A percentile compares a stretch with the other conserved stretches of the same genome.
These are phyloP conservation scores for Aureobasidium mangrovei DNA, from an alignment of 2,329 filamentous ascomycete genomes.

Conservation along the genomic window DNA sequence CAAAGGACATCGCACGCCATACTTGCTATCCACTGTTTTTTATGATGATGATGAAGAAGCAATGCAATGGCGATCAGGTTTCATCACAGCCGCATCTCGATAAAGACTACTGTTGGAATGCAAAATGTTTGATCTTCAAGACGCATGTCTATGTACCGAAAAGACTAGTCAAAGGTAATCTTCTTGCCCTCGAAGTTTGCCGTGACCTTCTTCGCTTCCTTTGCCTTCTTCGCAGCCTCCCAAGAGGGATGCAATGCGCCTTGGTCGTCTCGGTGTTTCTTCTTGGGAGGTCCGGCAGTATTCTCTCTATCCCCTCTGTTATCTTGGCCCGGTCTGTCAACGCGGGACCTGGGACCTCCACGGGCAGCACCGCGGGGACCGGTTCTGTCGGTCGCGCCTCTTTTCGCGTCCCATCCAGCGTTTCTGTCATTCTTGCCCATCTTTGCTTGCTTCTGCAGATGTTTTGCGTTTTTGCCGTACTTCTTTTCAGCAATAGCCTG, in stretches of 20 bases:
- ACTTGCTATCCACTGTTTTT: no score
- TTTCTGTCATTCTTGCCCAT: constrained; percentile 33
- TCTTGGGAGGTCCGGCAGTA: constrained; percentile 19
- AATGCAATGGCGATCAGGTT: no score
- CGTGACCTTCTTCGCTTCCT: constrained; percentile 41
- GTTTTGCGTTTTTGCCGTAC: constrained; percentile 62
- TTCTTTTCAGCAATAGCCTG: constrained; percentile 76
- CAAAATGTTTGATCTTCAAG: no score
- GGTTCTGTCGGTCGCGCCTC: constrained; percentile 39
- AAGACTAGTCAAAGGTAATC: constrained; percentile 48
- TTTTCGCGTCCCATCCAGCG: constrained; percentile 50
- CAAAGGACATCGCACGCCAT: no score
- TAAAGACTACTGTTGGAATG: no score
- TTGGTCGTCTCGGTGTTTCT: constrained; percentile 36
- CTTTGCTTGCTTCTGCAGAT: constrained; percentile 42
- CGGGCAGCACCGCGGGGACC: constrained; percentile 15
- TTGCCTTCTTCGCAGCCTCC: constrained; percentile 53
- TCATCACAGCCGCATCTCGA: no score
- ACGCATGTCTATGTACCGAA: no score
- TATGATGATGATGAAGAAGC: no score
- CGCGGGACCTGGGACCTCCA: constrained; percentile 19
- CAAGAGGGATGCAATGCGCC: constrained; percentile 55
- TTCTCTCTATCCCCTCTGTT: constrained; percentile 17
- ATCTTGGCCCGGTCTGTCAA: constrained; percentile 18
- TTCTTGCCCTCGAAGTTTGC: constrained; percentile 52